phyloP scores from a whole-genome alignment of 1,284 basidiomycete genomes.

The Mycena citricolor region DNA sequence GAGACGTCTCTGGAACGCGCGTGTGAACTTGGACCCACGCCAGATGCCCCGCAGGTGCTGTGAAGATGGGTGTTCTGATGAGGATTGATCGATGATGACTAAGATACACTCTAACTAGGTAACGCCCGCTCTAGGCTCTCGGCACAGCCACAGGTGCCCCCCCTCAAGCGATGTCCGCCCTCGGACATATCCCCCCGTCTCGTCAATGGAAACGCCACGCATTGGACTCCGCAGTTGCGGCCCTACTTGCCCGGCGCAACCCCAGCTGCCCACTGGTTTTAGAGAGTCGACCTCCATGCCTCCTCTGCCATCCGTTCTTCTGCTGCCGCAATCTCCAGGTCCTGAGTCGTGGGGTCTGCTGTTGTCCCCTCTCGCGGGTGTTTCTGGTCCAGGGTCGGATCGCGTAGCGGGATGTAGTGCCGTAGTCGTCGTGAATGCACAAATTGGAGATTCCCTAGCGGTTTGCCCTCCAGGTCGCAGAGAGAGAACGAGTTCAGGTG shows the following conservation, averaged over 20 bases:
- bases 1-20: too few relatives aligned
- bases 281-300: neutral
- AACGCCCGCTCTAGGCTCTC: too few relatives aligned
- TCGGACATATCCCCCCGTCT: too few relatives aligned
- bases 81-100: too few relatives aligned
- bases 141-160: too few relatives aligned
- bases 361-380: slow-evolving; percentile 7
- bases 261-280: slow-evolving; percentile 9
- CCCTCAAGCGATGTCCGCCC: too few relatives aligned
- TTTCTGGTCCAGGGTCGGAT: slow-evolving; percentile 8
- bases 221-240: slow-evolving; percentile 4
- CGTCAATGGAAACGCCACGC: slow-evolving; percentile 18
- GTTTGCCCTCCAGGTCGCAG: slow-evolving; percentile 8
- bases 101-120: too few relatives aligned
- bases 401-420: slow-evolving; percentile 7
- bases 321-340: slow-evolving; percentile 5
- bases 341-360: neutral
- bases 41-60: too few relatives aligned
- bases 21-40: too few relatives aligned
- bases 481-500: slow-evolving; percentile 14
- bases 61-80: too few relatives aligned
- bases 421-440: slow-evolving; percentile 9
- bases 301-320: slow-evolving; percentile 9
- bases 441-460: slow-evolving; percentile 5
- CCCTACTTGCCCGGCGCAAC: slow-evolving; percentile 12